These are phyloP conservation scores for Stylonectria norvegica DNA, from an alignment of 2,329 filamentous ascomycete genomes.

Conservation along the genomic window DNA sequence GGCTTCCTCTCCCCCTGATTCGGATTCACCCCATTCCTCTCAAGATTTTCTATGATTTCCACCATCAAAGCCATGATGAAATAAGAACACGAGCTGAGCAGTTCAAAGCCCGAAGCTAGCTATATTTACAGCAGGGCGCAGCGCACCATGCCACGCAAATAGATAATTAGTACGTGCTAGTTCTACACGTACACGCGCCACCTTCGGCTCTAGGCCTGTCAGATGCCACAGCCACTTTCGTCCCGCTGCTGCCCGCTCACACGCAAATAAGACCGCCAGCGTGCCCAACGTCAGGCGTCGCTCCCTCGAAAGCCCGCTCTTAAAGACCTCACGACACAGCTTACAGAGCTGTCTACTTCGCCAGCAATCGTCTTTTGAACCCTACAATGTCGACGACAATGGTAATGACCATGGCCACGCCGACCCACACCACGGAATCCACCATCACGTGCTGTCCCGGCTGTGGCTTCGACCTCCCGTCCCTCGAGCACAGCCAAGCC, in stretches of 20 bases:
- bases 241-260: not conserved
- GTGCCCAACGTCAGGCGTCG: not conserved
- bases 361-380: too few species aligned
- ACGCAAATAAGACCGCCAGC: not conserved
- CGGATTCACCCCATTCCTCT: too few species aligned
- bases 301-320: not conserved
- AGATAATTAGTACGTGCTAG: too few species aligned
- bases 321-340: too few species aligned
- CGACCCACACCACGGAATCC: slow-evolving; percentile 25
- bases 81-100: too few species aligned
- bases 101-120: too few species aligned
- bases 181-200: not conserved
- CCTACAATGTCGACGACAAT: slow-evolving; percentile 27
- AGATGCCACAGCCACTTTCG: not conserved
- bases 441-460: slow-evolving; percentile 44
- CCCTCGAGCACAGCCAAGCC: slow-evolving; percentile 35
- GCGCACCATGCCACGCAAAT: too few species aligned
- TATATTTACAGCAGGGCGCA: too few species aligned
- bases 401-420: slow-evolving; percentile 35
- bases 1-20: too few species aligned
- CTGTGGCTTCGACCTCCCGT: slow-evolving; percentile 44
- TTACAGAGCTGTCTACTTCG: too few species aligned
- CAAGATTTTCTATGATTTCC: too few species aligned
- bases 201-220: not conserved
- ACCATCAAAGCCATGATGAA: too few species aligned